Conservation (phyloP, 176 grass and related monocot species). For the Luzula sylvatica region DNA sequence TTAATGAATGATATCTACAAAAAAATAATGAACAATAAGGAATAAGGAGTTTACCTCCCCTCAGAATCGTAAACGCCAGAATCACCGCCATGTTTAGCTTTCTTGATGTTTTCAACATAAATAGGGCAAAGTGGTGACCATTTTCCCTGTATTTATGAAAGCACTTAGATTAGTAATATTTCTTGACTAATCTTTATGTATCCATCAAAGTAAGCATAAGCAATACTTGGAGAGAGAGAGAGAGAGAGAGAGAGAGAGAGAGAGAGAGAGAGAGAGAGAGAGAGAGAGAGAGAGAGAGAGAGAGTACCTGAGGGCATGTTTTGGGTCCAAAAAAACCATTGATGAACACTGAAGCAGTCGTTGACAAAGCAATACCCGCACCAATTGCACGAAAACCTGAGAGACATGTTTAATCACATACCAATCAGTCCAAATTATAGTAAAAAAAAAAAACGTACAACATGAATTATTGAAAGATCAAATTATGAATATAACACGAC, state of each 20-base stretch:
- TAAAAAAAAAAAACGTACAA: not conserved
- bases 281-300: not conserved
- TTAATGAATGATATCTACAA: not conserved
- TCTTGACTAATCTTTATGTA: not conserved
- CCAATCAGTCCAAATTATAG: not conserved
- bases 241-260: too few relatives aligned
- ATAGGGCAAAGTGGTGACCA: constrained; percentile 33
- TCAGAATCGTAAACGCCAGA: constrained; percentile 48
- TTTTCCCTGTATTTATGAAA: constrained; percentile 33
- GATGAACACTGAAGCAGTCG: constrained; percentile 31
- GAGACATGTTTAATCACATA: not conserved
- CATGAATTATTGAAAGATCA: not conserved
- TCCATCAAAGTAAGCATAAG: too few relatives aligned
- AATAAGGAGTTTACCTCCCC: constrained; percentile 59
- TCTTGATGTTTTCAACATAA: constrained; percentile 73
- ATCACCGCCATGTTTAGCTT: constrained; percentile 69
- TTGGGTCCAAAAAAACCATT: constrained; percentile 28
- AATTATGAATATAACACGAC: not conserved
- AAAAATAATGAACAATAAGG: not conserved
- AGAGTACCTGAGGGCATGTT: constrained; percentile 39
- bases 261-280: not conserved
- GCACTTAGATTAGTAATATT: not conserved
- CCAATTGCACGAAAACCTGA: constrained; percentile 46
- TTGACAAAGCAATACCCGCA: constrained; percentile 21
- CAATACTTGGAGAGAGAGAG: too few relatives aligned